Evolutionary conservation across 441 rosid genomes (phyloP).

Genomic region (Dalechampia spathulata): DNA sequence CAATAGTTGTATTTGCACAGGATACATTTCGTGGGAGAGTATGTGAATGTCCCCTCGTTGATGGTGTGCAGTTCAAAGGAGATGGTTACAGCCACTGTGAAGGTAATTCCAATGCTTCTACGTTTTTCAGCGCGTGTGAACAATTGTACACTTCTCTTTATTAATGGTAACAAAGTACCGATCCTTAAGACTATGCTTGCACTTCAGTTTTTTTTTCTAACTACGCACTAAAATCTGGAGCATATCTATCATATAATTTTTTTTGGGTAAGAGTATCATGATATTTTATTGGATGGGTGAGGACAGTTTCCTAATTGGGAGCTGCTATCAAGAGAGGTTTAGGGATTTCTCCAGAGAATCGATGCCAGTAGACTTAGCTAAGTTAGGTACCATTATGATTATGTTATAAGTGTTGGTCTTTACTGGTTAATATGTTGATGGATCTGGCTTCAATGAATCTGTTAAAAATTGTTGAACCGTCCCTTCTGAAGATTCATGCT

Average conservation of each 20-base stretch:
- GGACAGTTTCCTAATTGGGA: no score
- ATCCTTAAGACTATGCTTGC: no score
- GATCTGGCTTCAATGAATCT: no score
- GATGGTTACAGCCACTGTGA: conserved; percentile 96
- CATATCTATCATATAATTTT: no score
- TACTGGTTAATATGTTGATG: no score
- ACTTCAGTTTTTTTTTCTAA: no score
- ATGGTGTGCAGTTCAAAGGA: conserved; percentile 95
- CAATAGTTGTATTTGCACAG: conserved; percentile 26
- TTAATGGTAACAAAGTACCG: no score
- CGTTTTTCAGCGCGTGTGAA: not conserved
- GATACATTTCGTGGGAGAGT: conserved; percentile 98
- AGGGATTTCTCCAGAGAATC: not conserved
- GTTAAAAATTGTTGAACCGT: not conserved
- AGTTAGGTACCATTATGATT: not conserved
- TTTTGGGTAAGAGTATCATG: no score
- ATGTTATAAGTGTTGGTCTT: not conserved
- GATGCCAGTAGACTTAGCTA: not conserved
- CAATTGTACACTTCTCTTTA: not conserved
- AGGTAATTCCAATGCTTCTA: conserved; percentile 38
- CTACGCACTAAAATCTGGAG: no score
- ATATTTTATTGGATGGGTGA: no score
- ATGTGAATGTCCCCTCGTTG: conserved; percentile 86
- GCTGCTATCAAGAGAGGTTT: no score
- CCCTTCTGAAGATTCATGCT: not conserved